A percentile compares a stretch with the other conserved stretches of the same genome.
Conservation (phyloP, 768 basidiomycete species). For the Podaxis sp. region DNA sequence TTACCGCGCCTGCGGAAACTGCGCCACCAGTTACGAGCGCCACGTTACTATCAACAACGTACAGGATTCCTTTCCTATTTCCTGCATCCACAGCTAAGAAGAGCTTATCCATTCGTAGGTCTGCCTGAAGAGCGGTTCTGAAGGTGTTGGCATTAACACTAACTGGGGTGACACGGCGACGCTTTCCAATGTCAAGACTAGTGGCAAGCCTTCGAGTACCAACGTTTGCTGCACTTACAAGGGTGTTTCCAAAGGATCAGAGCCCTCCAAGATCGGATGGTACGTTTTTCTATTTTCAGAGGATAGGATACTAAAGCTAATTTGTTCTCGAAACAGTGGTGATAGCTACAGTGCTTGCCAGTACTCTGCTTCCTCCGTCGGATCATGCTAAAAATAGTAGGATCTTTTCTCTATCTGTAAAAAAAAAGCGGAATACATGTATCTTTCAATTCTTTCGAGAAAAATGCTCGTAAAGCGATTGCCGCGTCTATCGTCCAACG, state of each 20-base stretch:
- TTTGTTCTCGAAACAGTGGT: constrained; percentile 17
- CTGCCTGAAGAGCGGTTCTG: constrained; percentile 23
- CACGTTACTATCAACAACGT: constrained; percentile 27
- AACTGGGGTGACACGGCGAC: constrained; percentile 30
- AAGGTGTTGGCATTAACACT: constrained; percentile 28
- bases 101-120: constrained; percentile 14
- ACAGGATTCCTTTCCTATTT: not conserved
- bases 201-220: constrained; percentile 24
- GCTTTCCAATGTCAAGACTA: constrained; percentile 25
- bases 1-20: constrained; percentile 30
- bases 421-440: too few species aligned
- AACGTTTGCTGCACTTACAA: constrained; percentile 29
- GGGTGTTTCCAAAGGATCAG: constrained; percentile 24
- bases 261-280: constrained; percentile 30
- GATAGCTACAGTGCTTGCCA: constrained; percentile 25
- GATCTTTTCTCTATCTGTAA: not conserved
- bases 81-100: too few species aligned
- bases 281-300: constrained; percentile 11
- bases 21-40: constrained; percentile 23
- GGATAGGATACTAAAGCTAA: not conserved
- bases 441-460: too few species aligned
- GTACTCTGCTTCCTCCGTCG: constrained; percentile 24
- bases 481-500: too few species aligned
- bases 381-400: constrained; percentile 20
- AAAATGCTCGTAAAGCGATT: too few species aligned